A percentile compares a stretch with the other conserved stretches of the same genome.
phyloP scores from a whole-genome alignment of 768 basidiomycete species.

The Tulasnella sp. region DNA sequence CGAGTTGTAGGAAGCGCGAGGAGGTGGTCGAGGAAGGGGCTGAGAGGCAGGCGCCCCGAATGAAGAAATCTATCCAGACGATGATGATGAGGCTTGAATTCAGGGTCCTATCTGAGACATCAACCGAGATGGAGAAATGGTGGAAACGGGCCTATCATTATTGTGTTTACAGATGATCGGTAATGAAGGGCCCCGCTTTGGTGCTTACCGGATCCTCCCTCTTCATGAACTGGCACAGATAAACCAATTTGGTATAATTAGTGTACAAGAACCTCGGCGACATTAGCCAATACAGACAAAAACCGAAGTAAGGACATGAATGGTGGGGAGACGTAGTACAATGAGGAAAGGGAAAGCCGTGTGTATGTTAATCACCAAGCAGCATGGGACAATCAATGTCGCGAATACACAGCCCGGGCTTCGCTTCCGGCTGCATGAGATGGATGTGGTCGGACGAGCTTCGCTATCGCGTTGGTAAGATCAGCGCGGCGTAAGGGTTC shows the following conservation, averaged over 20 bases:
- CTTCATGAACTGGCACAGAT: background rate
- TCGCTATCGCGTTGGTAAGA: slow-evolving; percentile 75
- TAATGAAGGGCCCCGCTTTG: too few species aligned
- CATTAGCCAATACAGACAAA: background rate
- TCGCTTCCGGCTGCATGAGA: background rate
- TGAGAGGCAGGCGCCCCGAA: too few species aligned
- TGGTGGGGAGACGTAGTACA: background rate
- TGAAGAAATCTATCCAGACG: too few species aligned
- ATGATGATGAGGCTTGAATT: too few species aligned
- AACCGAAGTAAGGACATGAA: background rate
- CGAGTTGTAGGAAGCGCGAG: too few species aligned
- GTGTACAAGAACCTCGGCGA: background rate
- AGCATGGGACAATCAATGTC: background rate
- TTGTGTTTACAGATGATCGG: too few species aligned
- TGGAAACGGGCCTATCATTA: too few species aligned
- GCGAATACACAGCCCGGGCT: background rate
- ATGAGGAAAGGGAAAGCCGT: background rate
- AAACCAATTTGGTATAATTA: background rate
- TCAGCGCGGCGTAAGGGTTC: slow-evolving; percentile 78
- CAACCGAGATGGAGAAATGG: too few species aligned
- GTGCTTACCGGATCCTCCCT: too few species aligned
- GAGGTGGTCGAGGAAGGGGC: too few species aligned
- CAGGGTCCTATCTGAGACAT: too few species aligned
- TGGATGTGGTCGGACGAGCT: slow-evolving; percentile 44
- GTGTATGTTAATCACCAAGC: background rate